A percentile compares a stretch with the other conserved stretches of the same genome.
Evolutionary conservation across 257 asterid genomes (phyloP).

Genomic region (Oldenlandia corymbosa): DNA sequence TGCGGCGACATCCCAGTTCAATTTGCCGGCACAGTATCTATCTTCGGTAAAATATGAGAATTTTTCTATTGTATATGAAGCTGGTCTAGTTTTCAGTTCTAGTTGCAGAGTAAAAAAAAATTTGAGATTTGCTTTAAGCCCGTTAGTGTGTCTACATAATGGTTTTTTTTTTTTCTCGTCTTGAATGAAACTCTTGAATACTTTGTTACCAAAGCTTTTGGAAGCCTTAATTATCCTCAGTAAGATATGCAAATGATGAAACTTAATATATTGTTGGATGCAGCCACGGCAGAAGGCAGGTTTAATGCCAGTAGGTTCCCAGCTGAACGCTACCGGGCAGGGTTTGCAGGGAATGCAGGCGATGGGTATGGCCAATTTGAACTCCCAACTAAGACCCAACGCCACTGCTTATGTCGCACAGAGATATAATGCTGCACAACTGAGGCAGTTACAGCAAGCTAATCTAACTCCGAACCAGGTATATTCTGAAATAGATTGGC

Average conservation of each 20-base stretch:
- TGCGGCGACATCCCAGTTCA: slow-evolving; percentile 65
- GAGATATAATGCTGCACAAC: slow-evolving; percentile 51
- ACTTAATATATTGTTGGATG: slow-evolving; percentile 28
- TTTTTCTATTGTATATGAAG: not conserved
- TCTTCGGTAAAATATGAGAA: slow-evolving; percentile 49
- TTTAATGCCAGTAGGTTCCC: slow-evolving; percentile 75
- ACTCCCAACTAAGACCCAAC: slow-evolving; percentile 64
- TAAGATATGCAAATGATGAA: slow-evolving; percentile 26
- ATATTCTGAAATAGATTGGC: not conserved
- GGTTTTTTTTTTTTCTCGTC: not conserved
- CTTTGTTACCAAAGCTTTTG: too few species aligned
- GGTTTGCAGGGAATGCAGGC: slow-evolving; percentile 67
- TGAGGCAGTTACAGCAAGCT: slow-evolving; percentile 75
- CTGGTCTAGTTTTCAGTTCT: slow-evolving; percentile 3
- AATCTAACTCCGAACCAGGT: slow-evolving; percentile 68
- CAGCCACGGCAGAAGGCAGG: slow-evolving; percentile 86
- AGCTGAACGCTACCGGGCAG: slow-evolving; percentile 74
- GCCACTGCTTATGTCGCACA: slow-evolving; percentile 51
- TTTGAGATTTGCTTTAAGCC: slow-evolving; percentile 1
- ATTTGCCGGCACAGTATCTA: slow-evolving; percentile 65
- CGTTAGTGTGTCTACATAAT: not conserved
- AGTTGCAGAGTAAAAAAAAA: not conserved
- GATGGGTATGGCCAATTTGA: slow-evolving; percentile 68
- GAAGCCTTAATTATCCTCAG: too few species aligned
- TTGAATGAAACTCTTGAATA: not conserved